Percentiles rank a stretch among this genome's conserved stretches.
These are phyloP conservation scores for Mortierella sp. DNA, from an alignment of 371 early-diverging fungal species.

Conservation along the genomic window DNA sequence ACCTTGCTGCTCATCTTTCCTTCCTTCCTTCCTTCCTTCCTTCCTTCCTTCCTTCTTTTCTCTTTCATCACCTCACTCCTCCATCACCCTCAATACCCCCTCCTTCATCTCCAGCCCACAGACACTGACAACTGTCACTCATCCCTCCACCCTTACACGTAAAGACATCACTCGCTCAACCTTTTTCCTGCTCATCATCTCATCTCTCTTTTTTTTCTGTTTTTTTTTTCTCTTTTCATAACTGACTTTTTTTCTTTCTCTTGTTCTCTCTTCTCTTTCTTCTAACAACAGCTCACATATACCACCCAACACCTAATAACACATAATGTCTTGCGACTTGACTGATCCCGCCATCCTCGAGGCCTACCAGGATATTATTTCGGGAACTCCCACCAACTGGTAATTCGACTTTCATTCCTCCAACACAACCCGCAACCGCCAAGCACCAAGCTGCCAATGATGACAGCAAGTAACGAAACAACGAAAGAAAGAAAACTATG, in stretches of 20 bases:
- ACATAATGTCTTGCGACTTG: conserved; percentile 77
- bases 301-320: conserved; percentile 10
- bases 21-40: neutral
- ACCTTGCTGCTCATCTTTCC: conserved; percentile 3
- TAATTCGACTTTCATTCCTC: conserved; percentile 49
- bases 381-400: conserved; percentile 70
- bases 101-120: conserved; percentile 1
- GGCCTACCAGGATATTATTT: conserved; percentile 74
- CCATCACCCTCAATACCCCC: neutral
- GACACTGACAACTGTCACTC: neutral
- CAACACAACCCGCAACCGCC: neutral
- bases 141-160: neutral
- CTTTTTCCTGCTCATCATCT: conserved; percentile 5
- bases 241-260: neutral
- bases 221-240: neutral
- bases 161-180: neutral
- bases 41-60: neutral
- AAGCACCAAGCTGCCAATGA: neutral
- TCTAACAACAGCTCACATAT: neutral
- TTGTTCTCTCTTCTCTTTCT: neutral
- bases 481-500: neutral
- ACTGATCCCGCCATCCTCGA: conserved; percentile 74
- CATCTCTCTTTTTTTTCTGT: neutral
- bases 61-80: too few species aligned
- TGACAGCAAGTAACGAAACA: neutral